These are phyloP conservation scores for Mortierella sp. DNA, from an alignment of 371 early-diverging fungal genomes.

Conservation along the genomic window DNA sequence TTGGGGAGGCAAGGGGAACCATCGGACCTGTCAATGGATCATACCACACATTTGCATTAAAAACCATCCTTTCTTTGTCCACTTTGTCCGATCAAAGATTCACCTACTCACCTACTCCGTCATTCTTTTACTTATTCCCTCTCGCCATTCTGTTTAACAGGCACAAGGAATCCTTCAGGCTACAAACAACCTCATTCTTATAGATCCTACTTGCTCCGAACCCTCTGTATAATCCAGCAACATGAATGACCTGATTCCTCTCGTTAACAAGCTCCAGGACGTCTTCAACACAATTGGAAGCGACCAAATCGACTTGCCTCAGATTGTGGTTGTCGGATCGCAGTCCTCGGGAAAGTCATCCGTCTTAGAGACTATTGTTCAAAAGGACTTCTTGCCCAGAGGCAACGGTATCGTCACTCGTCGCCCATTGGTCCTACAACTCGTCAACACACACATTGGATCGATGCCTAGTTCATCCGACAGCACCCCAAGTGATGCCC, in stretches of 20 bases:
- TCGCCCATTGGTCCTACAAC: slow-evolving; percentile 92
- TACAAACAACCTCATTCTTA: background rate
- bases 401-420: slow-evolving; percentile 95
- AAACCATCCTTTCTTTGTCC: background rate
- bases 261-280: slow-evolving; percentile 94
- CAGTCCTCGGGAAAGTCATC: slow-evolving; percentile 96
- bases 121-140: background rate
- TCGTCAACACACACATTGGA: slow-evolving; percentile 72
- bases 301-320: slow-evolving; percentile 91
- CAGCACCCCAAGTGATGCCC: slow-evolving; percentile 38
- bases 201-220: background rate
- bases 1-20: background rate
- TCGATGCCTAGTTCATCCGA: slow-evolving; percentile 45
- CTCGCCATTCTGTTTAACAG: slow-evolving; percentile 6
- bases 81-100: background rate
- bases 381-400: slow-evolving; percentile 92
- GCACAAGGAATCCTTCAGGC: slow-evolving; percentile 15
- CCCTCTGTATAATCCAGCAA: slow-evolving; percentile 6
- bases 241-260: slow-evolving; percentile 87
- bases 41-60: slow-evolving; percentile 1
- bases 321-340: slow-evolving; percentile 88
- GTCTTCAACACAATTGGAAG: slow-evolving; percentile 89
- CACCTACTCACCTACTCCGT: background rate
- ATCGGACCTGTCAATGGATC: background rate
- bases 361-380: slow-evolving; percentile 92